Evolutionary conservation across 192 early-diverging fungal species (phyloP), one percentile per base, ranked within the genome.

Genomic region (Coemansia sp.): DNA sequence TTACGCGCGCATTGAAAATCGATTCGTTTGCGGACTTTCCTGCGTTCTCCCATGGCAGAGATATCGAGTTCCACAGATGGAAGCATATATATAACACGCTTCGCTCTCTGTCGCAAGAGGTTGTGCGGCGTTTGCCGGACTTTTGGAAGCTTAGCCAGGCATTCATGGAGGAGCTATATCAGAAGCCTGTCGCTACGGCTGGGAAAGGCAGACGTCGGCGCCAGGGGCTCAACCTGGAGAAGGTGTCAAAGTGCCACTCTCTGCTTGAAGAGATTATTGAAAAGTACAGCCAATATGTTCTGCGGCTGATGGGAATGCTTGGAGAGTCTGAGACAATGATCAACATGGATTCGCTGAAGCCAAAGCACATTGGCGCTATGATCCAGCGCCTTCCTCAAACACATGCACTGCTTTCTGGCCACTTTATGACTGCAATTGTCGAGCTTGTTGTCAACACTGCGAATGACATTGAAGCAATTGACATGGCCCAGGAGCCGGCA

Each of bases 121-220:
- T 98, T 14, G 65, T 86, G 20, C 85, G 88, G 42, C 86, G 86
- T 40, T 65, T 98, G 58, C 95, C 94, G 5, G 93, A 94, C 64
- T 98, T 98, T 84, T 97, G 96, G 93, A 89, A 92, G 75, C 75
- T 97, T 3, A 91, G 93, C 56, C 88, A 88, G 61, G 87, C 93
- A 5, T 98, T 87, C 69, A 91, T 92, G 71, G 96, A 97, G 61
- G 91, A 94, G 41, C 89, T 90, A 67, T 90, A 94, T 61, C 85
- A 76, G 25, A 64, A 61, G 64, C 78, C 79, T 12, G 71, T 65
- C 5, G 72, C 64, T 41, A 72, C 72, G 32, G 43, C 41, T 0
- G 74, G 81, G 11, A 63, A 68, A 19, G 71, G 83, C 48, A 63
- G 84, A 46, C 65, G 78, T 8, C 77, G 80, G 13, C 77, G 70